Conservation (phyloP, 441 rosid species). For the Corymbia citriodora region DNA sequence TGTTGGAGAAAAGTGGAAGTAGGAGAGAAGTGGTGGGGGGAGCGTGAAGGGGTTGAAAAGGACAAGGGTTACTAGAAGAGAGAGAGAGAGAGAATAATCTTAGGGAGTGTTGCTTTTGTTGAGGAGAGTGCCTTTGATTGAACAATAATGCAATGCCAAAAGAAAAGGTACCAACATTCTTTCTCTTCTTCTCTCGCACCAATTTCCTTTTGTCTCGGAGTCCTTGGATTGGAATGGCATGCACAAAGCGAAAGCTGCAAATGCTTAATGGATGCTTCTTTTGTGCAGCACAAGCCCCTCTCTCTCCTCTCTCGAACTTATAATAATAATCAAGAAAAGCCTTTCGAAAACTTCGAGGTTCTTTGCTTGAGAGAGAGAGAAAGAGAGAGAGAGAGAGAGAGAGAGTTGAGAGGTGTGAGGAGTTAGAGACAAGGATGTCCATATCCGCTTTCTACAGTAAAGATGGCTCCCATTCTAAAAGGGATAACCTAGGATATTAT, state of each 20-base stretch:
- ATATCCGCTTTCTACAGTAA: not conserved
- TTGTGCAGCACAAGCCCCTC: slow-evolving; percentile 4
- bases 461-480: not conserved
- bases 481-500: slow-evolving; percentile 1
- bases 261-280: slow-evolving; percentile 39
- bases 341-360: slow-evolving; percentile 9
- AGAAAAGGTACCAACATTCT: slow-evolving; percentile 21
- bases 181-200: not conserved
- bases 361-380: not conserved
- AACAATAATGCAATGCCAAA: slow-evolving; percentile 27
- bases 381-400: not conserved
- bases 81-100: slow-evolving; percentile 36
- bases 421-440: slow-evolving; percentile 8
- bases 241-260: slow-evolving; percentile 54
- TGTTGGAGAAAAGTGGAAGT: slow-evolving; percentile 7
- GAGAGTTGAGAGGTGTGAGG: not conserved
- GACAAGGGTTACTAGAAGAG: slow-evolving; percentile 27
- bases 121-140: slow-evolving; percentile 17
- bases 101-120: slow-evolving; percentile 9
- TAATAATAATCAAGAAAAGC: not conserved
- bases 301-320: not conserved
- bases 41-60: not conserved
- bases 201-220: slow-evolving; percentile 37
- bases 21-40: not conserved
- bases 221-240: slow-evolving; percentile 66